Evolutionary conservation across 352 stramenopile genomes (phyloP), one percentile per base, ranked within the genome.

Genomic region (Phytophthora cactorum): DNA sequence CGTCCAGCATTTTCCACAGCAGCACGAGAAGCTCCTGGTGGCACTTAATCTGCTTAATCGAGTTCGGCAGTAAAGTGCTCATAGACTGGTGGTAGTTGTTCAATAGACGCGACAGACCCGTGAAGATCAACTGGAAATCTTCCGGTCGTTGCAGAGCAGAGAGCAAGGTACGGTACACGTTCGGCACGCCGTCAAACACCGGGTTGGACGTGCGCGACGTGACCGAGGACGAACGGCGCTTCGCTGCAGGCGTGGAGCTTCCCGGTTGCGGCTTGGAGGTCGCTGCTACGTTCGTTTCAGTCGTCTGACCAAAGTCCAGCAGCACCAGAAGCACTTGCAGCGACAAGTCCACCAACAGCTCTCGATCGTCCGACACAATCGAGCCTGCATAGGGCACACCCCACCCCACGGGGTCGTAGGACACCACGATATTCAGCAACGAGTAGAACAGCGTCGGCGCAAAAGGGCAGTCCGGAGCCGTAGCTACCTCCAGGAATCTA

Each of bases 1-100:
- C 95, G 67, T 99, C 96, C 29, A 99, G 80, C 52, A 99, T 79
- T 73, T 99, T 99, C 98, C 98, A 99, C 10, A 99, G 75, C 36
- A 99, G 77, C 32, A 99, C 95, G 5, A 99, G 81, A 29, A 99
- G 53, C 72, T 99, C 98, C 55, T 99, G 97, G 70, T 99, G 95
- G 67, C 93, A 99, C 57, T 98, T 93, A 68, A 99, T 92, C 71
- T 98, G 89, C 45, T 92, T 91, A 49, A 97, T 92, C 36, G 93
- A 98, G 59, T 96, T 95, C 9, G 96, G 96, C 54, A 99, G 74
- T 17, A 98, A 89, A 22, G 96, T 98, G 72, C 81, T 98, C 81
- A 98, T 89, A 5, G 84, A 88, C 72, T 98, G 78, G 75, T 98
- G 97, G 45, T 98, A 94, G 73, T 99, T 99, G 68, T 98, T 96